Percentiles rank a stretch among this genome's conserved stretches.
Conservation (phyloP, 768 basidiomycete species). For the Naganishia onofrii region DNA sequence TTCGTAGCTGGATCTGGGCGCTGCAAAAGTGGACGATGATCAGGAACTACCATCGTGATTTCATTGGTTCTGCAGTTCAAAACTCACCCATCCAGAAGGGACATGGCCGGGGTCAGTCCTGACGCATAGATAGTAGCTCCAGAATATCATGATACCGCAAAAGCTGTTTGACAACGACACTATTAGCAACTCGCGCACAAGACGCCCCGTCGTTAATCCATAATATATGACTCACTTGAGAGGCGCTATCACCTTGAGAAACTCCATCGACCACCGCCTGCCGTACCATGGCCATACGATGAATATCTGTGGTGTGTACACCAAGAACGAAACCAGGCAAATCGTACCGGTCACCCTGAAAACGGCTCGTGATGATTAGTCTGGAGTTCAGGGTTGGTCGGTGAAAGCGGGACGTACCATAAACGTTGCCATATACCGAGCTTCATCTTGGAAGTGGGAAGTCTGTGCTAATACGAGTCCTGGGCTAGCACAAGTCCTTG, state of each 20-base stretch:
- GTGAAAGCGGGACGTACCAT: constrained; percentile 1
- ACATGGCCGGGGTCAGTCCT: constrained; percentile 79
- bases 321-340: constrained; percentile 65
- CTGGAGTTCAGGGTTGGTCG: background rate
- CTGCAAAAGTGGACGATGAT: constrained; percentile 54
- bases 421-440: constrained; percentile 11
- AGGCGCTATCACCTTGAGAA: constrained; percentile 72
- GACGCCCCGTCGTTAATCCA: background rate
- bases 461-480: background rate
- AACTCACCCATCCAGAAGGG: constrained; percentile 69
- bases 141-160: constrained; percentile 72
- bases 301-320: constrained; percentile 83
- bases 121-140: constrained; percentile 85
- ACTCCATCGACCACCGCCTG: constrained; percentile 66
- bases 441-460: background rate
- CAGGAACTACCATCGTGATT: background rate
- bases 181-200: background rate
- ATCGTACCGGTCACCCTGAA: constrained; percentile 51
- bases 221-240: constrained; percentile 70
- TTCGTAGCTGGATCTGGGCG: constrained; percentile 66
- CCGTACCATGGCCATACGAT: constrained; percentile 94
- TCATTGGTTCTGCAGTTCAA: background rate
- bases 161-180: constrained; percentile 55
- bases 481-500: background rate
- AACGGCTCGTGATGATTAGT: background rate